These are phyloP conservation scores for Clonostachys rhizophaga DNA, from an alignment of 2,329 filamentous ascomycete genomes.

Conservation along the genomic window DNA sequence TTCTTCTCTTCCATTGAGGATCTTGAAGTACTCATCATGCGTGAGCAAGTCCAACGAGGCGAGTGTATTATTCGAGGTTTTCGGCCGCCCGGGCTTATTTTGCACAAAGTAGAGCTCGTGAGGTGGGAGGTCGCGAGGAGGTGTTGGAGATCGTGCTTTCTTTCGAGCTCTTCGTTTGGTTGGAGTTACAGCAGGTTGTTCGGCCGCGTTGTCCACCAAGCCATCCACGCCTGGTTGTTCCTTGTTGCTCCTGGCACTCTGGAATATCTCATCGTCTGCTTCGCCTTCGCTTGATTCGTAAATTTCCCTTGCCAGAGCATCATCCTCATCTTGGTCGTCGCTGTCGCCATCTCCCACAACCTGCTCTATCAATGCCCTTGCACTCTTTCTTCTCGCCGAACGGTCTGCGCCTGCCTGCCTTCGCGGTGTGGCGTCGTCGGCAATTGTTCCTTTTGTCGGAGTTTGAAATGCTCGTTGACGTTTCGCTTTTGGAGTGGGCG, in stretches of 20 bases:
- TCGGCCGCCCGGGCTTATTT: constrained; percentile 74
- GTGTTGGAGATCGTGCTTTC: constrained; percentile 63
- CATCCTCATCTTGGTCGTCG: constrained; percentile 69
- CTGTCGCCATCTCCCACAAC: constrained; percentile 58
- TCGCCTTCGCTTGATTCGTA: constrained; percentile 53
- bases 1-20: constrained; percentile 58
- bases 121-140: constrained; percentile 74
- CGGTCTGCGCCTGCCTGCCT: constrained; percentile 67
- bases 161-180: constrained; percentile 12
- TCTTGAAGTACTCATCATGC: constrained; percentile 84
- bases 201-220: constrained; percentile 24
- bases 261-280: constrained; percentile 25
- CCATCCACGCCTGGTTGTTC: constrained; percentile 9
- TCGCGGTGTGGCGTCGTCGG: constrained; percentile 51
- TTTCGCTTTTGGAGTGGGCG: constrained; percentile 28
- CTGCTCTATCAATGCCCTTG: constrained; percentile 68
- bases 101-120: constrained; percentile 94
- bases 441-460: constrained; percentile 22
- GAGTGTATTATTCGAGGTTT: constrained; percentile 84
- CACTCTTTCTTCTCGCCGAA: constrained; percentile 84
- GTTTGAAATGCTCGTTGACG: constrained; percentile 27
- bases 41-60: constrained; percentile 71
- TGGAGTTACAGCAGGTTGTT: constrained; percentile 12
- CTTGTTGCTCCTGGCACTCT: constrained; percentile 9
- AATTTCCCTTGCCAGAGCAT: constrained; percentile 65